Evolutionary conservation across 805 yeast species (phyloP), one percentile per base, ranked within the genome.

Genomic region (Debaryomyces prosopidis): DNA sequence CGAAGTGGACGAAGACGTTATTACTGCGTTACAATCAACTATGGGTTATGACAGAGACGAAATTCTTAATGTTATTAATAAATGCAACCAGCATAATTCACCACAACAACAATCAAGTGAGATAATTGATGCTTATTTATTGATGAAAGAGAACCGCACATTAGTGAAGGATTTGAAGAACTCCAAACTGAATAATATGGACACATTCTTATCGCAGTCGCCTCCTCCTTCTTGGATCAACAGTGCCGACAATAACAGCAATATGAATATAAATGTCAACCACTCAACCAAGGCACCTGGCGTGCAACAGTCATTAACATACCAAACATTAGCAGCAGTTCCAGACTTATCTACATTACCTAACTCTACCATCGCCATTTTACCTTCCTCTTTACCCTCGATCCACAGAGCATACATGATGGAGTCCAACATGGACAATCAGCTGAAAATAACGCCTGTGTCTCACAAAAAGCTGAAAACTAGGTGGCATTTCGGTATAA

Each of bases 401-500:
- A 88, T 92, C 41, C 98, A 92, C 61, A 76, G 96, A 40, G 97
- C 97, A 1, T 88, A 80, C 60, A 94, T 92, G 98, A 76, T 82
- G 53, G 86, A 82, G 52, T 65, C 65, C 37, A 55, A 57, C 16
- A 60, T 52, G 16, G 52, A 53, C 19, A 51, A 55, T 46, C 63
- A 58, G 43, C 44, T 61, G 20, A 59, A 65, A 36, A 65, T 73
- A 40, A 73, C 75, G 35, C 84, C 88, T 8, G 72, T 83, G 16
- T 76, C 84, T 18, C 76, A 86, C 39, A 90, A 92, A 65, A 89
- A 89, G 64, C 87, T 92, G 49, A 92, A 90, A 67, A 89, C 96
- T 5, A 83, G 96, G 66, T 94, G 99, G 99, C 99, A 94, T 73
- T 94, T 94, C 62, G 99, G 99, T 53, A 94, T 94, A 49, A 77